A percentile compares a stretch with the other conserved stretches of the same genome.
These are phyloP conservation scores for Eleusine coracana DNA, from an alignment of 176 grass and related monocot species.

Conservation along the genomic window DNA sequence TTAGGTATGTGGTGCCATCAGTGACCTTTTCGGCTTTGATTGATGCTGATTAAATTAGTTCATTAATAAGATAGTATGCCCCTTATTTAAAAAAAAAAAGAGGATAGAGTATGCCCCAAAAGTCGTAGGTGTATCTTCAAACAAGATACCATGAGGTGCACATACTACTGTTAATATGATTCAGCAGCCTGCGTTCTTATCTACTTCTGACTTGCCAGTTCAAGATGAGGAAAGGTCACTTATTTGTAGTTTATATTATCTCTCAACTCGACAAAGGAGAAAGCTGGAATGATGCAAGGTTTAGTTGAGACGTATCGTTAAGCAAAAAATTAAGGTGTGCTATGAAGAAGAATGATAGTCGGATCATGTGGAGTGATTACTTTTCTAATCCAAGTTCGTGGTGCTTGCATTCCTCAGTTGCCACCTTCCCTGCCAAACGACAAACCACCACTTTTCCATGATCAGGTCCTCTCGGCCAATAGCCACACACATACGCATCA, in stretches of 20 bases:
- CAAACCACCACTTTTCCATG: slow-evolving; percentile 53
- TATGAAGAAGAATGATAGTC: no score
- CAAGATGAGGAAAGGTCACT: background rate
- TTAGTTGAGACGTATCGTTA: no score
- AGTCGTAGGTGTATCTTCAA: slow-evolving; percentile 27
- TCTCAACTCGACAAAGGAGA: no score
- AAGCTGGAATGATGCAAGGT: no score
- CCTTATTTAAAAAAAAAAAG: no score
- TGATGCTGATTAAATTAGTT: background rate
- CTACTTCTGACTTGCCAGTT: background rate
- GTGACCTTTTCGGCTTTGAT: slow-evolving; percentile 28
- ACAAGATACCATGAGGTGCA: slow-evolving; percentile 19
- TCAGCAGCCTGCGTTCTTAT: background rate
- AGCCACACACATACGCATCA: background rate
- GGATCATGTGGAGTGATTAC: background rate
- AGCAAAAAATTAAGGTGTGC: no score
- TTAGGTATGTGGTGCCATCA: slow-evolving; percentile 36
- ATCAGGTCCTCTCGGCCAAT: background rate
- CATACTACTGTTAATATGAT: background rate
- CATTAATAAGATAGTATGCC: no score
- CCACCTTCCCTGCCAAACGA: slow-evolving; percentile 40
- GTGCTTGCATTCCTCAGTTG: slow-evolving; percentile 5
- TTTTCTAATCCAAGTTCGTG: slow-evolving; percentile 12
- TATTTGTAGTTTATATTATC: no score
- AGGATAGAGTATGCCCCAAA: background rate